Percentiles rank a stretch among this genome's conserved stretches.
phyloP scores from a whole-genome alignment of 163 green algal species.

The Chloroidium sp. region DNA sequence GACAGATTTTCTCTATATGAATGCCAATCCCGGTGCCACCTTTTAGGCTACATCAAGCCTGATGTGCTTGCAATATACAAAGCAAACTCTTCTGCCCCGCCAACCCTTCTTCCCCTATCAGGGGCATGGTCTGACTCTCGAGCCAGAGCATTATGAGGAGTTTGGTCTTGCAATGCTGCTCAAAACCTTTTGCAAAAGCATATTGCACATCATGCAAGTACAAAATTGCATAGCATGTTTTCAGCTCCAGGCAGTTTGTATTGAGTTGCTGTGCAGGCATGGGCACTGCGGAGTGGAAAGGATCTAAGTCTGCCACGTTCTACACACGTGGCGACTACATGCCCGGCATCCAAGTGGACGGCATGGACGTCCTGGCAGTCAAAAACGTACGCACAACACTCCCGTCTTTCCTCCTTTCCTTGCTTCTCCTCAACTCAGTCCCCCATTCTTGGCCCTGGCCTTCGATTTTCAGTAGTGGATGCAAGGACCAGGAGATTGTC shows the following conservation, averaged over 20 bases:
- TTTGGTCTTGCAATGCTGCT: too few species aligned
- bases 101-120: too few species aligned
- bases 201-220: too few species aligned
- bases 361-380: constrained; percentile 96
- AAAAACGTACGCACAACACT: constrained; percentile 42
- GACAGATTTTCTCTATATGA: background rate
- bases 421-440: background rate
- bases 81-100: too few species aligned
- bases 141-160: too few species aligned
- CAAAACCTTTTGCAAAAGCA: too few species aligned
- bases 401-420: background rate
- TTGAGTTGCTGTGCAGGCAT: constrained; percentile 56
- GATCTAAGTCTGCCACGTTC: constrained; percentile 80
- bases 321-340: constrained; percentile 99
- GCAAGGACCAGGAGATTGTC: too few species aligned
- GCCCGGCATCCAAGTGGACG: constrained; percentile 88
- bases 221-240: background rate
- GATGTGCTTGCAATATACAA: too few species aligned
- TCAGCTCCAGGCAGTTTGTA: background rate
- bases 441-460: too few species aligned
- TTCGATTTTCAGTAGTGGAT: too few species aligned
- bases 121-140: too few species aligned
- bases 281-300: constrained; percentile 89
- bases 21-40: background rate
- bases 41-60: too few species aligned